These are phyloP conservation scores for Castanea sativa DNA, from an alignment of 306 rosid species.

Conservation along the genomic window DNA sequence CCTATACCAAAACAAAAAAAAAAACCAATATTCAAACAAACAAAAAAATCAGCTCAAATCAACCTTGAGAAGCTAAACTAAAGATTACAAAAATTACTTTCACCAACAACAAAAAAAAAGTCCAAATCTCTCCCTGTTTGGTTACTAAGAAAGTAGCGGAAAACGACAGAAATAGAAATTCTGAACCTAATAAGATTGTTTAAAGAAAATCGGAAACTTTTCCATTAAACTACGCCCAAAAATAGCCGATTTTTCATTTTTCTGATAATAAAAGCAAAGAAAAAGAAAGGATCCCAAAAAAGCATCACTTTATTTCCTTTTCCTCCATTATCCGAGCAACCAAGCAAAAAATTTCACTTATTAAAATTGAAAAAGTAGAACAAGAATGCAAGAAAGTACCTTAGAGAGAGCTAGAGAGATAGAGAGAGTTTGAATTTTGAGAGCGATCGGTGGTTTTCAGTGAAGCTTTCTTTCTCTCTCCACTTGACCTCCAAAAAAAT, in stretches of 20 bases:
- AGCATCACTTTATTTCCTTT: not conserved
- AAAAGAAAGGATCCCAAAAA: conserved; percentile 5
- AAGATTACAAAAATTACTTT: not conserved
- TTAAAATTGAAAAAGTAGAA: not conserved
- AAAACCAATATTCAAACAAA: conserved; percentile 14
- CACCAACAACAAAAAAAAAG: not conserved
- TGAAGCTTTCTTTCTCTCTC: not conserved
- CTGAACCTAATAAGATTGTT: not conserved
- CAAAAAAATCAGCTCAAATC: conserved; percentile 9
- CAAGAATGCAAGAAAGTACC: conserved; percentile 45
- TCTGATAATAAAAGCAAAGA: not conserved
- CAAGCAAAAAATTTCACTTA: not conserved
- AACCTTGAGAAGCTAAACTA: not conserved
- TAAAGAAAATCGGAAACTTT: not conserved
- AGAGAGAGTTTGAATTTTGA: not conserved
- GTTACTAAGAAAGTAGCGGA: conserved; percentile 6
- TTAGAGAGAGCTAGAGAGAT: not conserved
- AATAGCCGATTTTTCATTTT: not conserved
- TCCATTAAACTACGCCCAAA: not conserved
- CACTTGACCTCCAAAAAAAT: conserved; percentile 11
- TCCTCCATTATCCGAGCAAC: conserved; percentile 14
- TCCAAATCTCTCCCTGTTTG: not conserved
- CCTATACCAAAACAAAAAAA: conserved; percentile 29
- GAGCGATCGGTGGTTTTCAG: conserved; percentile 10
- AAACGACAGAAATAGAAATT: not conserved